Conservation (phyloP, 2,329 filamentous ascomycete genomes). For the Trichoderma oligosporum region DNA sequence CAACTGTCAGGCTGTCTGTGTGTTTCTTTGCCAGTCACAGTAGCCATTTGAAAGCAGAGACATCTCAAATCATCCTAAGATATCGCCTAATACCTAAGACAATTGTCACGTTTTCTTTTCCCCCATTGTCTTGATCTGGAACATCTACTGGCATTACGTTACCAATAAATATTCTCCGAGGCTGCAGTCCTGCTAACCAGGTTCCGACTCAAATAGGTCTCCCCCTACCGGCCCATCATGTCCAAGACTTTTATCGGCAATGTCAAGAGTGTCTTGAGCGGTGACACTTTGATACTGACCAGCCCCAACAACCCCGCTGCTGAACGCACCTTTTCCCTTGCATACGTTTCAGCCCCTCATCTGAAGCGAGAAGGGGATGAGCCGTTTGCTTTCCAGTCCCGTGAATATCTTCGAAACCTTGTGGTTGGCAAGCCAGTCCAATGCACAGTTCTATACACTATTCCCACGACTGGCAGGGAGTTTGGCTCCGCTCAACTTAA, state of each 20-base stretch:
- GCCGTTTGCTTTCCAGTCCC: constrained; percentile 88
- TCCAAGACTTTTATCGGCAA: constrained; percentile 59
- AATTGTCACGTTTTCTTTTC: not conserved
- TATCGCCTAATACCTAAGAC: not conserved
- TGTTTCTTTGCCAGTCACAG: not conserved
- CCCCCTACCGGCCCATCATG: constrained; percentile 36
- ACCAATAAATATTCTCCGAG: not conserved
- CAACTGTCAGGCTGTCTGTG: not conserved
- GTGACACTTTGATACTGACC: constrained; percentile 83
- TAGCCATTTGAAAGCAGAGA: not conserved
- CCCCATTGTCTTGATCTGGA: not conserved
- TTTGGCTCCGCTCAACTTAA: constrained; percentile 78
- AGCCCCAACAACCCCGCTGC: constrained; percentile 75
- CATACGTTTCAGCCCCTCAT: constrained; percentile 86
- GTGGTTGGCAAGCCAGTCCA: constrained; percentile 83
- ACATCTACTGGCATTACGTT: not conserved
- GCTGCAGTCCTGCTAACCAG: not conserved
- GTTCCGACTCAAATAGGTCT: not conserved
- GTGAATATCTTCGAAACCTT: constrained; percentile 82
- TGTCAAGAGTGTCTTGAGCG: constrained; percentile 92
- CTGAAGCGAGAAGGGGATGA: constrained; percentile 87
- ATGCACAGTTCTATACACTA: constrained; percentile 81
- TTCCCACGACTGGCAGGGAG: constrained; percentile 80
- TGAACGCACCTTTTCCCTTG: constrained; percentile 84
- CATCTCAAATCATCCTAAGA: not conserved